Base-by-base conservation (phyloP, 2,329 filamentous ascomycete genomes). In the Incumbomyces lentus region DNA sequence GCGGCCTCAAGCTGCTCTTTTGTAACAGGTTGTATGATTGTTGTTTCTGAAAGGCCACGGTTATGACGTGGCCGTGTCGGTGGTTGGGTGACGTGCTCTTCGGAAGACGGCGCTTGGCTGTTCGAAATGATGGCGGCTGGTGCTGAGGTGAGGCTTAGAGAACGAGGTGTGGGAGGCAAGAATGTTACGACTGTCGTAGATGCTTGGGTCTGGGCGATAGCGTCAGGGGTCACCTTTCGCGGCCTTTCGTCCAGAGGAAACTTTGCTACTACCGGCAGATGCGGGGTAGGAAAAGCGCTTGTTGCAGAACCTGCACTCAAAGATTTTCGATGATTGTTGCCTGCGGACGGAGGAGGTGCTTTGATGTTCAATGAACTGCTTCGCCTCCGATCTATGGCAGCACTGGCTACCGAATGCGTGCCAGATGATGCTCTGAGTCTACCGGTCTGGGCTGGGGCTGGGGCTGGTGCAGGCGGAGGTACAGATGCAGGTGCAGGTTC, bases 1-100 rank as follows among this genome's bases (percentile, higher is more conserved):
- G 92, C 87, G 11, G 41, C 41, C n/a, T 44, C 41, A 11, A 44
- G 33, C 19, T 44, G 41, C 10, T 35, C 31, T 44, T 44, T 35
- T 22, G 41, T 36, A 12, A 44, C 19, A 11, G 41, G 41, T 26
- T 44, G 41, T 12, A 44, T 3, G 14, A 18, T 17, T 36, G 33
- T 44, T 17, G 31, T 44, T 26, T 44, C 41, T 14, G 41, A 44
- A 3, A 33, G 36, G 3, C 33, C 33, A 32, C 41, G 41, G 22
- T 10, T 36, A 36, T 44, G 41, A 6, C 41, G 41, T 16, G 40
- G 29, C 32, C 32, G 40, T 13, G 33, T 26, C 6, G 33, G 34
- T 5, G 34, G 18, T 18, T 44, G 33, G 5, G 22, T 26, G 8
- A 8, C 22, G 8, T 26, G 22, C 22, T 26, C 22, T 5, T 26